Evolutionary conservation across 1,139 yeast species (phyloP).

Genomic region (Magnusiomyces paraingens): DNA sequence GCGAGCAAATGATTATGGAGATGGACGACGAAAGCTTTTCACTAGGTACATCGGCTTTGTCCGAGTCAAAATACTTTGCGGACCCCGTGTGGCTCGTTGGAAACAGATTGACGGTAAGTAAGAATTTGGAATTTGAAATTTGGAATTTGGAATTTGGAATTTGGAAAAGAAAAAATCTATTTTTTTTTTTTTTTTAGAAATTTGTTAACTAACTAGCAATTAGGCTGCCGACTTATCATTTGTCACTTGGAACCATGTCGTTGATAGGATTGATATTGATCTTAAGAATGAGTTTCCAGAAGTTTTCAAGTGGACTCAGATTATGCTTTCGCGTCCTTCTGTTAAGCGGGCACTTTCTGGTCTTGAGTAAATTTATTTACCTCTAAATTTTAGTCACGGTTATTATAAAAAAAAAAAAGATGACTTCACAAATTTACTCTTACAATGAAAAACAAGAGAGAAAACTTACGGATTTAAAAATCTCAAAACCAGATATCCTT

Average conservation of each 20-base stretch:
- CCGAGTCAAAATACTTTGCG: constrained; percentile 81
- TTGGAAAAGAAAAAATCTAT: not conserved
- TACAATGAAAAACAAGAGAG: no score
- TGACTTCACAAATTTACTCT: no score
- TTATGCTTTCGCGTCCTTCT: constrained; percentile 33
- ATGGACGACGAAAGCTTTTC: constrained; percentile 82
- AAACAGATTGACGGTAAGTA: constrained; percentile 56
- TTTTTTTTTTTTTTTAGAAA: not conserved
- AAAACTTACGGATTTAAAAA: no score
- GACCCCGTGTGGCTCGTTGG: constrained; percentile 96
- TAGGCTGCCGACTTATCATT: constrained; percentile 79
- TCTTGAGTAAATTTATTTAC: constrained; percentile 19
- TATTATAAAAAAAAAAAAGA: no score
- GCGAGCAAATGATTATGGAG: constrained; percentile 88
- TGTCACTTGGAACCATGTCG: constrained; percentile 97
- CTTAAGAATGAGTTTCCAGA: constrained; percentile 71
- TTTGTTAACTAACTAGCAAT: not conserved
- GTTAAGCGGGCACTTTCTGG: constrained; percentile 33
- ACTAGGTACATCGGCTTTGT: constrained; percentile 81
- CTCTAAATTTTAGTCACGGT: no score
- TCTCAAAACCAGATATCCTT: no score
- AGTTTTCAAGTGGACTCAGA: constrained; percentile 83
- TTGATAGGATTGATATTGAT: constrained; percentile 84
- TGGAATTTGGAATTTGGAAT: not conserved
- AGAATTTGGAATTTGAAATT: no score